Percentiles rank a stretch among this genome's conserved stretches.
phyloP scores from a whole-genome alignment of 306 rosid species.

The Gynostemma pentaphyllum region DNA sequence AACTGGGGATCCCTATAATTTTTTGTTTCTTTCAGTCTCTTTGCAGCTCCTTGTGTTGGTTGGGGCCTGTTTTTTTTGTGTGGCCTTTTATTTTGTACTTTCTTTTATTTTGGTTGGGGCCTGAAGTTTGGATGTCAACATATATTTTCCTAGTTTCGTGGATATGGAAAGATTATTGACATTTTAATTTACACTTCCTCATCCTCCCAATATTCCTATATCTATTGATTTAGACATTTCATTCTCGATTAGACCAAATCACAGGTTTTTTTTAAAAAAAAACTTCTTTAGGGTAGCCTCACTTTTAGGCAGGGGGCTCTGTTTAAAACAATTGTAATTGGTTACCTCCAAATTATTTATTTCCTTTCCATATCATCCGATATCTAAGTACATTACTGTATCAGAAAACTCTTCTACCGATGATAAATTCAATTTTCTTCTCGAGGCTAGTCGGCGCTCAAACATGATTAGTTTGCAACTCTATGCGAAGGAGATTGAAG shows the following conservation, averaged over 20 bases:
- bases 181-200: neutral
- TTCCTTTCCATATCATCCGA: conserved; percentile 7
- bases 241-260: neutral
- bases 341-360: conserved; percentile 3
- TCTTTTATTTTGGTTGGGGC: too few species aligned
- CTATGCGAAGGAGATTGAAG: conserved; percentile 61
- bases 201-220: neutral
- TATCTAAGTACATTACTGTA: conserved; percentile 34
- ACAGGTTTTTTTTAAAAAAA: neutral
- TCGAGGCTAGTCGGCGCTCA: conserved; percentile 87
- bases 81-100: too few species aligned
- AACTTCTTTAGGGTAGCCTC: neutral
- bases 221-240: neutral
- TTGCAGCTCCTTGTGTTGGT: too few species aligned
- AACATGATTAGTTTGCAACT: conserved; percentile 70
- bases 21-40: too few species aligned
- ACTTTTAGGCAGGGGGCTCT: neutral
- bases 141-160: neutral
- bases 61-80: too few species aligned
- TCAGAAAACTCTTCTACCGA: conserved; percentile 68
- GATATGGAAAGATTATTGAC: neutral
- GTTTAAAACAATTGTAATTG: neutral
- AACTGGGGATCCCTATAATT: too few species aligned
- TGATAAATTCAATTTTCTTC: conserved; percentile 69
- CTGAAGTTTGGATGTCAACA: too few species aligned